A percentile compares a stretch with the other conserved stretches of the same genome.
Conservation (phyloP, 2,329 filamentous ascomycete genomes). For the Fusarium nematophilum region DNA sequence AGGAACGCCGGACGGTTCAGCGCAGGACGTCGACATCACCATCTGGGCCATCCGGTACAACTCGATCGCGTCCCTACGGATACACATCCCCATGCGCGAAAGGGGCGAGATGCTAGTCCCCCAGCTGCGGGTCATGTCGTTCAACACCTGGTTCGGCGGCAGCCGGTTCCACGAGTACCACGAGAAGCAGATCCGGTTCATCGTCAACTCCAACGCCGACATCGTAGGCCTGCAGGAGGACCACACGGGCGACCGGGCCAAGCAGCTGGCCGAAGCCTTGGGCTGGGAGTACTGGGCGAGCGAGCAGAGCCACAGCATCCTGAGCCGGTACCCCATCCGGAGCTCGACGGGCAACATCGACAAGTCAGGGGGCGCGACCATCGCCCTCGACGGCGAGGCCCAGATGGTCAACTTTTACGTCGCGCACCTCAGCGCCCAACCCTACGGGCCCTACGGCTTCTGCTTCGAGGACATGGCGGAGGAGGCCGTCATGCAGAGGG, state of each 20-base stretch:
- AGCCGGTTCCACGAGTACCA: conserved; percentile 48
- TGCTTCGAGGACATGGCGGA: conserved; percentile 50
- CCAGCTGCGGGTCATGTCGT: conserved; percentile 48
- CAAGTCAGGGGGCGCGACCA: conserved; percentile 41
- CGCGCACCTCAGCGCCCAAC: conserved; percentile 49
- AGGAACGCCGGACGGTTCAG: conserved; percentile 44
- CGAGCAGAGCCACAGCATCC: conserved; percentile 44
- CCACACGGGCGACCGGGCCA: conserved; percentile 38
- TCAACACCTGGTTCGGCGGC: conserved; percentile 53
- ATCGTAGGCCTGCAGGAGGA: conserved; percentile 53
- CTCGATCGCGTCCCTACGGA: conserved; percentile 35
- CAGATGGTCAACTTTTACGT: conserved; percentile 49
- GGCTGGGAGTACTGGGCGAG: conserved; percentile 52
- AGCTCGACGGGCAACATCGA: conserved; percentile 33
- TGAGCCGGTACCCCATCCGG: conserved; percentile 53
- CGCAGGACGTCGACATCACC: conserved; percentile 31
- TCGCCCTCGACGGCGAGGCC: conserved; percentile 47
- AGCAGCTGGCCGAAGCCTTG: conserved; percentile 49
- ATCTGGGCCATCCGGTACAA: conserved; percentile 43
- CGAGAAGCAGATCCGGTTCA: conserved; percentile 51
- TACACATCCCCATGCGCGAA: conserved; percentile 48
- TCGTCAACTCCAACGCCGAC: conserved; percentile 46
- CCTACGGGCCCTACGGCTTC: conserved; percentile 56
- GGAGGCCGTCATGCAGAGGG: conserved; percentile 48
- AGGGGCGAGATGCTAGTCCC: conserved; percentile 44